Conservation (phyloP, 305 asterid genomes). For the Fraxinus angustifolia region DNA sequence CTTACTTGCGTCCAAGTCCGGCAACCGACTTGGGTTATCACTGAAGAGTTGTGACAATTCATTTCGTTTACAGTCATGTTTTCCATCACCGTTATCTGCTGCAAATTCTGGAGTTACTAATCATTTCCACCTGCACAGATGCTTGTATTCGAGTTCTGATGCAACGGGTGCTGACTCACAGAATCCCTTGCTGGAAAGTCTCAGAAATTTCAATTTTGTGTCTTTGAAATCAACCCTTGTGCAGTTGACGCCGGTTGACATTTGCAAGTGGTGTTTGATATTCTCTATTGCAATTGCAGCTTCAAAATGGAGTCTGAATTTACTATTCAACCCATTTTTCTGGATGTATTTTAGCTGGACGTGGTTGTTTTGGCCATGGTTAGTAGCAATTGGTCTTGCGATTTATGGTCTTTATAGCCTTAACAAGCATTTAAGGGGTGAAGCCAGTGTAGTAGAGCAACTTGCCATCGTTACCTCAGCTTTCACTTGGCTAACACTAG, state of each 20-base stretch:
- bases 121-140: conserved; percentile 28
- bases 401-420: conserved; percentile 56
- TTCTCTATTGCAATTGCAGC: conserved; percentile 52
- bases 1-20: not conserved
- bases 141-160: conserved; percentile 34
- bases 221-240: conserved; percentile 44
- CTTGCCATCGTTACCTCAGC: conserved; percentile 66
- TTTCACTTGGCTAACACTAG: conserved; percentile 87
- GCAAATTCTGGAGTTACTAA: conserved; percentile 17
- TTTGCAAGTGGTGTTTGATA: conserved; percentile 62
- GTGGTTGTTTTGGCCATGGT: conserved; percentile 97
- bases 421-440: conserved; percentile 49
- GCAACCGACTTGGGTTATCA: not conserved
- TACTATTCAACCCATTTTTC: conserved; percentile 61
- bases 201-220: conserved; percentile 43
- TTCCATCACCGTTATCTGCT: not conserved
- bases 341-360: conserved; percentile 95
- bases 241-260: conserved; percentile 54
- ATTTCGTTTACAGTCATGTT: conserved; percentile 9
- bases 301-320: conserved; percentile 49
- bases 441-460: conserved; percentile 56
- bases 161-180: conserved; percentile 22
- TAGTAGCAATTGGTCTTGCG: conserved; percentile 51
- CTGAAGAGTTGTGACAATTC: conserved; percentile 1
- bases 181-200: conserved; percentile 20